Conservation (phyloP, 768 basidiomycete genomes). For the Boletus coccyginus region DNA sequence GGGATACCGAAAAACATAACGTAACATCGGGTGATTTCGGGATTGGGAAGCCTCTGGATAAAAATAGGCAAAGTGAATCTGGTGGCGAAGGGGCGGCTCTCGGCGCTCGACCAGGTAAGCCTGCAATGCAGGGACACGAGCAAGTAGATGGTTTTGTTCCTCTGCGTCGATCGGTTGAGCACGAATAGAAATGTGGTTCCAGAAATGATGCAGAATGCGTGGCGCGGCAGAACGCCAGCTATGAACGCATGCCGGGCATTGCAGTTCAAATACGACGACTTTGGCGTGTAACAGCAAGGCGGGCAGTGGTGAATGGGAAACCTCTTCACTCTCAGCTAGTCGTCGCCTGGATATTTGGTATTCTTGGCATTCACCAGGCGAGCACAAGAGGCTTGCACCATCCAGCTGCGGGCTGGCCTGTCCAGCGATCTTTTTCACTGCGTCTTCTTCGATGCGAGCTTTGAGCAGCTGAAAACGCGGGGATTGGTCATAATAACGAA, state of each 20-base stretch:
- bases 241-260: conserved; percentile 31
- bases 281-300: conserved; percentile 23
- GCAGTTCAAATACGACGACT: conserved; percentile 38
- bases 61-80: not conserved
- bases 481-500: conserved; percentile 34
- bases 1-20: no score
- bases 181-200: no score
- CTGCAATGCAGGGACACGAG: conserved; percentile 25
- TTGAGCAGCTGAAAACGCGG: conserved; percentile 23
- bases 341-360: no score
- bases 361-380: no score
- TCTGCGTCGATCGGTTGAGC: no score
- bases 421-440: conserved; percentile 3
- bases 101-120: not conserved
- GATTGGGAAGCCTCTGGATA: no score
- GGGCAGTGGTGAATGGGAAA: conserved; percentile 39
- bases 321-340: no score
- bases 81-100: not conserved
- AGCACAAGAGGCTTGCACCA: no score
- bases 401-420: no score
- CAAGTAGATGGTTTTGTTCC: no score
- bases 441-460: conserved; percentile 26
- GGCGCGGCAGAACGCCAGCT: conserved; percentile 38
- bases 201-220: no score
- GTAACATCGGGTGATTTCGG: no score